Base-by-base conservation (phyloP, 2,329 filamentous ascomycete genomes). In the Fusarium stilboides region DNA sequence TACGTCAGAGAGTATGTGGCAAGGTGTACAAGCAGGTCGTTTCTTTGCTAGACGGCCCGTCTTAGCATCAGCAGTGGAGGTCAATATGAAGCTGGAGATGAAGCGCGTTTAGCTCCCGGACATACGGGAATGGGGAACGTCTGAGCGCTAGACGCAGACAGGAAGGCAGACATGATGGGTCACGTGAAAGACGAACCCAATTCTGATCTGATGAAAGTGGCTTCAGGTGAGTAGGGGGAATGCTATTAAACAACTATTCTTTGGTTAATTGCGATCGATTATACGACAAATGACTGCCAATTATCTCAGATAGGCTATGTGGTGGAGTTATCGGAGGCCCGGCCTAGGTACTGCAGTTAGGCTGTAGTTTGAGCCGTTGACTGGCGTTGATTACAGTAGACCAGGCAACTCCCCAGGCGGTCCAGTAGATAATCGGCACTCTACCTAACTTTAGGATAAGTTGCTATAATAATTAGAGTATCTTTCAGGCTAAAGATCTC, bases 301-400 rank as follows among this genome's bases (percentile, higher is more conserved):
- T 20, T 28, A 57, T 20, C 28, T 19, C 31, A 28, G 15, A 47
- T 19, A 43, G 42, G 6, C n/a, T 20, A 44, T 39, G 44, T 34
- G 45, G 62, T 65, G 62, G 62, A 65, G 61, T 65, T 65, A 14
- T 17, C 26, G 34, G 13, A 13, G 12, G 20, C 22, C 20, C 8
- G 40, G 22, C 26, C 33, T 20, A 36, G 47, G 36, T 43, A n/a
- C 54, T 53, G 40, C 36, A 36, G 37, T 36, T 47, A 53, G 61
- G 62, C 62, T 65, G 62, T 44, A 60, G 42, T 65, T 65, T 65
- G 61, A 65, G 62, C 56, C 62, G 46, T 65, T 66, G 61, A 65
- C 62, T 65, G 60, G 51, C 9, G 62, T 57, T 37, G 20, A 52
- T 15, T 22, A 51, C 33, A 57, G 45, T 36, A 50, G 39, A 44